These are phyloP conservation scores for Schwanniomyces yamadae DNA, from an alignment of 805 yeast genomes.

Conservation along the genomic window DNA sequence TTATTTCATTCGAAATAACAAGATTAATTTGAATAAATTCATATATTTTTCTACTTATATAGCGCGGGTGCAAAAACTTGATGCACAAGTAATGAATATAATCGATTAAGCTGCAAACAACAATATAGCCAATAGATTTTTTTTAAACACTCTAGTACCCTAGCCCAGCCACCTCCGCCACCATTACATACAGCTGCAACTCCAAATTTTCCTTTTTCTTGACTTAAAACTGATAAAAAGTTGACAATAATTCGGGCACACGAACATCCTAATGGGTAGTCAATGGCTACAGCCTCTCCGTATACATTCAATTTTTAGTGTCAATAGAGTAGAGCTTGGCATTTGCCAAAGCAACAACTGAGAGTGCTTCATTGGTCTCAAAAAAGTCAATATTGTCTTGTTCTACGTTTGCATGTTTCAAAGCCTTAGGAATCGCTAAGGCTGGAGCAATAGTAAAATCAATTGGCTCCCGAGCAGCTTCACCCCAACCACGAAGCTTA, in stretches of 20 bases:
- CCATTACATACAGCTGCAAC: conserved; percentile 97
- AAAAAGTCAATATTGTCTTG: conserved; percentile 76
- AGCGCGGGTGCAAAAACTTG: too few relatives aligned
- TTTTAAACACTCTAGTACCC: too few relatives aligned
- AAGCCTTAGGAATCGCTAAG: conserved; percentile 91
- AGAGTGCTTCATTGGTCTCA: conserved; percentile 96
- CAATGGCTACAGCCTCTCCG: conserved; percentile 95
- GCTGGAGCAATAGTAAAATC: conserved; percentile 97
- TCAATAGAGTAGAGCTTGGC: conserved; percentile 65
- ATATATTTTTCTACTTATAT: too few relatives aligned
- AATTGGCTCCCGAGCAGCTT: conserved; percentile 92
- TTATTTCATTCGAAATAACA: too few relatives aligned
- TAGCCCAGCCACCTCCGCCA: conserved; percentile 99
- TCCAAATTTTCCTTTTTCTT: conserved; percentile 81
- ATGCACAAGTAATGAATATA: too few relatives aligned
- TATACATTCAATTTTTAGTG: conserved; percentile 72
- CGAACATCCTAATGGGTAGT: conserved; percentile 92
- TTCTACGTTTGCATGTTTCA: conserved; percentile 74
- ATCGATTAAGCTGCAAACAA: too few relatives aligned
- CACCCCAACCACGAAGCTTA: conserved; percentile 91
- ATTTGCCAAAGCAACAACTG: conserved; percentile 95
- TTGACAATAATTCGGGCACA: conserved; percentile 93
- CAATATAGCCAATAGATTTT: too few relatives aligned
- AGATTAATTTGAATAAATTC: too few relatives aligned
- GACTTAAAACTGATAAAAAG: conserved; percentile 70